These are phyloP conservation scores for Aotearoamyces nothofagi DNA, from an alignment of 2,329 filamentous ascomycete species.

Conservation along the genomic window DNA sequence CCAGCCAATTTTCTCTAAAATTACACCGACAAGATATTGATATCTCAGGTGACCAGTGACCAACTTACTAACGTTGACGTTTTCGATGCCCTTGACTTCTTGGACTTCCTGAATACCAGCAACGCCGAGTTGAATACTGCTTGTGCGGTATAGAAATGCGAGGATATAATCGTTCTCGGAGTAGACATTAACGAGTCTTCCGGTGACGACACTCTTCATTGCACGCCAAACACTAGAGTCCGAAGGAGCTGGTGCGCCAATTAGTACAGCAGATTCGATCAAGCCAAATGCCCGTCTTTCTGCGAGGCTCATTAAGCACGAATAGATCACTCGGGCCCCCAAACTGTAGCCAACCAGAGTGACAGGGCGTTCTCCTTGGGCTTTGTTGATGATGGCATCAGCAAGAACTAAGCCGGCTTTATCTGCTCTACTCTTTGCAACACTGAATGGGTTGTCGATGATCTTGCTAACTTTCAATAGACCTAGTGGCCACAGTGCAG, in stretches of 20 bases:
- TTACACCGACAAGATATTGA: constrained; percentile 46
- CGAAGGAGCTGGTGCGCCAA: constrained; percentile 68
- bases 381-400: constrained; percentile 60
- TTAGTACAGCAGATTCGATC: constrained; percentile 53
- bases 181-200: constrained; percentile 80
- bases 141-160: constrained; percentile 73
- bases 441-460: constrained; percentile 46
- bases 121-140: constrained; percentile 68
- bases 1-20: constrained; percentile 50
- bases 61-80: constrained; percentile 40
- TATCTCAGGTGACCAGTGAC: constrained; percentile 58
- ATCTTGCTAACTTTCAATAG: constrained; percentile 48
- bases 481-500: constrained; percentile 55
- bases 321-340: constrained; percentile 46
- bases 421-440: constrained; percentile 40
- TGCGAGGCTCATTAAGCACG: constrained; percentile 43
- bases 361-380: constrained; percentile 48
- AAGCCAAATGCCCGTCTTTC: constrained; percentile 48
- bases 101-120: constrained; percentile 67
- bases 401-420: constrained; percentile 47
- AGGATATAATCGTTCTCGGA: constrained; percentile 79
- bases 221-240: constrained; percentile 59
- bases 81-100: constrained; percentile 44
- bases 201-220: constrained; percentile 64
- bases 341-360: constrained; percentile 46